Evolutionary conservation across 768 basidiomycete species (phyloP).

Genomic region (Plicaturopsis crispa): DNA sequence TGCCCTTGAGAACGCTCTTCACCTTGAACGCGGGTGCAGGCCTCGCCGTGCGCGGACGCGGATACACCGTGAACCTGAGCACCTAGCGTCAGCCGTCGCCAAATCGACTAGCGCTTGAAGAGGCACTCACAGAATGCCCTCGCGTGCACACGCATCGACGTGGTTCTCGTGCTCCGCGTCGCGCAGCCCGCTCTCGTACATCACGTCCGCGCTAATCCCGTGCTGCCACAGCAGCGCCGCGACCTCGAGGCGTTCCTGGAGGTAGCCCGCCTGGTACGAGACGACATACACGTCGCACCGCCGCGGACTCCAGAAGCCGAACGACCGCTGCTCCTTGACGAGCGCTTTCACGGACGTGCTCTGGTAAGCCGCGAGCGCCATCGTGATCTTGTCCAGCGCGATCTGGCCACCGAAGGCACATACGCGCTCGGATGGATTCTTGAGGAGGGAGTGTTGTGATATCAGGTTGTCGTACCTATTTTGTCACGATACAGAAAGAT

Average conservation of each 20-base stretch:
- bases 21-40: constrained; percentile 72
- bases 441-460: constrained; percentile 45
- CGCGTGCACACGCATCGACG: constrained; percentile 61
- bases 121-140: constrained; percentile 70
- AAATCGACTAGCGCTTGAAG: background rate
- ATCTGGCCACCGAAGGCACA: constrained; percentile 75
- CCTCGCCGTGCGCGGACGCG: constrained; percentile 44
- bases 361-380: constrained; percentile 63
- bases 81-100: constrained; percentile 16
- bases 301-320: constrained; percentile 86
- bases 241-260: constrained; percentile 74
- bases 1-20: constrained; percentile 74
- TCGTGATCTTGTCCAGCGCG: constrained; percentile 69
- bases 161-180: constrained; percentile 60
- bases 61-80: constrained; percentile 44
- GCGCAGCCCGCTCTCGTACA: constrained; percentile 71
- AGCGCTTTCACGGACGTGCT: constrained; percentile 56
- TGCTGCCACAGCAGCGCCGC: constrained; percentile 73
- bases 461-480: constrained; percentile 71
- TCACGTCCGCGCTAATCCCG: constrained; percentile 78
- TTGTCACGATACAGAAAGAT: background rate
- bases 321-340: constrained; percentile 73
- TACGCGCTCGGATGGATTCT: constrained; percentile 42
- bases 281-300: constrained; percentile 84
- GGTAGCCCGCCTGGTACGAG: constrained; percentile 65